These are phyloP conservation scores for Jaltomata sinuosa DNA, from an alignment of 257 asterid species.

Conservation along the genomic window DNA sequence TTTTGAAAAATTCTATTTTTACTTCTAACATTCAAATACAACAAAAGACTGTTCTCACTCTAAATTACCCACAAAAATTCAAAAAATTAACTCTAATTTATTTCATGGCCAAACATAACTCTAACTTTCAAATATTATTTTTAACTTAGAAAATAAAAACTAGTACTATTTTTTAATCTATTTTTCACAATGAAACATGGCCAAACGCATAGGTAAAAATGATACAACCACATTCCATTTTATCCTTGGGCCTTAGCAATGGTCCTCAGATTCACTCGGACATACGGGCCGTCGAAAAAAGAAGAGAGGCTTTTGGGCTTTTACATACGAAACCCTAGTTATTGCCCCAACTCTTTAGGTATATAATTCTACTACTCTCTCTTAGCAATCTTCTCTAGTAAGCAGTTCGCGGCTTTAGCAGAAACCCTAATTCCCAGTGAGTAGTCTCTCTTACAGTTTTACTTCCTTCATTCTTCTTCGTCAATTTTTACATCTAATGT, in stretches of 20 bases:
- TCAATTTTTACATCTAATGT: neutral
- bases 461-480: neutral
- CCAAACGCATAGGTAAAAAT: too few relatives aligned
- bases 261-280: neutral
- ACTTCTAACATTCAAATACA: too few relatives aligned
- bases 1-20: too few relatives aligned
- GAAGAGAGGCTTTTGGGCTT: neutral
- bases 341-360: neutral
- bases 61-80: too few relatives aligned
- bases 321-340: neutral
- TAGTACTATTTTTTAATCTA: too few relatives aligned
- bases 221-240: neutral
- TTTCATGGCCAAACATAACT: too few relatives aligned
- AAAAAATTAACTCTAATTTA: too few relatives aligned
- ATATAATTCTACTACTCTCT: neutral
- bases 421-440: constrained; percentile 6
- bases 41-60: too few relatives aligned
- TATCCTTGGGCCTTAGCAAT: neutral
- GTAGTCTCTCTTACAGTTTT: neutral
- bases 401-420: neutral
- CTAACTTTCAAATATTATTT: too few relatives aligned
- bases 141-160: too few relatives aligned
- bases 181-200: too few relatives aligned
- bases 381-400: too few relatives aligned
- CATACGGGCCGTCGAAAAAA: neutral